Evolutionary conservation across 805 yeast genomes (phyloP), one percentile per base, ranked within the genome.

Genomic region (Wickerhamomyces canadensis): DNA sequence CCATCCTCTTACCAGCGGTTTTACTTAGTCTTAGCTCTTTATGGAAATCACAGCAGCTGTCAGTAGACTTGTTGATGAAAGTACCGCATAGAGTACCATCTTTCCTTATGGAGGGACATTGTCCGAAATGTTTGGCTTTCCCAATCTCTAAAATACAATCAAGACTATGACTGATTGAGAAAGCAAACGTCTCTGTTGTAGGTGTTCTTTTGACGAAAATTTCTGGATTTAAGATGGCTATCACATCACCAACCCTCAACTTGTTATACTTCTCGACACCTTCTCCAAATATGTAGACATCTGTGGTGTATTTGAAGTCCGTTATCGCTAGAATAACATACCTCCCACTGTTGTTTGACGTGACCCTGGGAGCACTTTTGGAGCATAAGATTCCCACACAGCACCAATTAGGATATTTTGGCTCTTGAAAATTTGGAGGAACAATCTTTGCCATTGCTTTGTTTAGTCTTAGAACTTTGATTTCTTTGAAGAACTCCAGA

Each of bases 381-480:
- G 55, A 51, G 5, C 76, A 62, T 0, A 89, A 64, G 3, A 84
- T 67, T 1, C 95, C 97, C n/a, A 81, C 51, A 2, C 79, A 71
- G n/a, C 80, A 80, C 83, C 87, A 88, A 53, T 89, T 88, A 4
- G 81, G 60, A 49, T 80, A 80, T 24, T 62, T 60, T 0, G 96
- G 95, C 33, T 83, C 83, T 6, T 60, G 54, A 52, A 73, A 88
- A 16, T 74, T 65, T 0, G 95, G 93, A 2, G 93, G 81, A 21
- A 56, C 46, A 1, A 88, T 77, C 44, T 79, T 77, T 2, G 86
- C 81, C 47, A 76, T 68, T 3, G 83, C 55, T 45, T 78, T 76
- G 9, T 72, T 71, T 3, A 85, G 55, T 28, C 83, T 63, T 32
- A 84, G 58, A 1, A 80, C 54, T 45, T 79, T 77, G 42, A 74